Base-by-base conservation (phyloP, 73 alveolate species). In the Symbiodinium pilosum region DNA sequence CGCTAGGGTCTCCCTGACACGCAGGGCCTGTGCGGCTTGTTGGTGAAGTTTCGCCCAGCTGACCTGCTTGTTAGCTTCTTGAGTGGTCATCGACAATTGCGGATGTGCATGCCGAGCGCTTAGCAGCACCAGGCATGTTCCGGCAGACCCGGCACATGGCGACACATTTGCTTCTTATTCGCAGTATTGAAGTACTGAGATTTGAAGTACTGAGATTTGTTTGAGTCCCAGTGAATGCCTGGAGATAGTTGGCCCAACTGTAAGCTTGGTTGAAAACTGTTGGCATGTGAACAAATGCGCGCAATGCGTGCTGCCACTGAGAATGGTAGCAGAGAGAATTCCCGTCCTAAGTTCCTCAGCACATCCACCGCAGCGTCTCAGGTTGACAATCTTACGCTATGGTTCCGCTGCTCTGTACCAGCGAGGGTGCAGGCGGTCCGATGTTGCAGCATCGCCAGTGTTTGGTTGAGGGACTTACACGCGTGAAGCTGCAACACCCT, bases 401-500 rank as follows among this genome's bases (percentile, higher is more conserved):
- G 97, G 97, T 43, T 91, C 83, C 44, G 97, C 77, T 91, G 97
- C 54, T 91, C 97, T 26, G 97, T 91, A 16, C 97, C 97, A 16
- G 97, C 97, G 52, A 68, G 97, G 39, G 97, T 91, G 77, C 97
- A 91, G 97, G 97, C 44, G 41, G 34, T 18, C 42, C 30, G 28
- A 24, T 21, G 20, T 6, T 52, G 28, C 42, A 83, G 24, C 64
- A 4, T 38, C 2, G 68, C 73, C 4, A n/a, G n/a, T n/a, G n/a
- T n/a, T n/a, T n/a, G n/a, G n/a, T n/a, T n/a, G n/a, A n/a, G n/a
- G n/a, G n/a, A n/a, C n/a, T n/a, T n/a, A n/a, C n/a, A n/a, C n/a
- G n/a, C n/a, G n/a, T n/a, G n/a, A n/a, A n/a, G n/a, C n/a, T n/a
- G n/a, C n/a, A n/a, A n/a, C n/a, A n/a, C n/a, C n/a, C n/a, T n/a